Percentiles rank a stretch among this genome's conserved stretches.
phyloP scores from a whole-genome alignment of 2,329 filamentous ascomycete genomes.

The Scedosporium dehoogii region DNA sequence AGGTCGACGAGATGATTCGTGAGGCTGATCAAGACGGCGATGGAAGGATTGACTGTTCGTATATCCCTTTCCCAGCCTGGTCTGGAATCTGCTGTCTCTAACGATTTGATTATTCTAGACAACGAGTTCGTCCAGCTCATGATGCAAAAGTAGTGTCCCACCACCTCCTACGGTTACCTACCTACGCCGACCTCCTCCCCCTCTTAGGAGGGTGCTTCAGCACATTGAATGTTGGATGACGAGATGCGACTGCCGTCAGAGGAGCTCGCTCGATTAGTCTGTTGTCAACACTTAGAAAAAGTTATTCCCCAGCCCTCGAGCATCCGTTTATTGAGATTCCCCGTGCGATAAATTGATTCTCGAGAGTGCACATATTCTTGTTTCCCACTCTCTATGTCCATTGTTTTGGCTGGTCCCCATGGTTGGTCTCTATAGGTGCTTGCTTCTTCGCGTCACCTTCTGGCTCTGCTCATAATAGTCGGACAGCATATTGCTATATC shows the following conservation, averaged over 20 bases:
- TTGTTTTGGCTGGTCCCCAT: neutral
- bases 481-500: neutral
- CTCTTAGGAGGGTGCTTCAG: neutral
- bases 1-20: conserved; percentile 89
- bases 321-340: neutral
- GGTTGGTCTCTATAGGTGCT: neutral
- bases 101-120: conserved; percentile 40
- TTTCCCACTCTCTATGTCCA: neutral
- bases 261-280: neutral
- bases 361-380: neutral
- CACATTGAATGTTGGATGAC: conserved; percentile 1
- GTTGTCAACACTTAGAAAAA: neutral
- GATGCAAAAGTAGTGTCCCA: conserved; percentile 78
- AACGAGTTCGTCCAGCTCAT: conserved; percentile 92
- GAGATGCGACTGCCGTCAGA: too few relatives aligned
- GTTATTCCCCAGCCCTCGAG: neutral
- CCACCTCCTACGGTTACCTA: neutral
- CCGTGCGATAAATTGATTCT: neutral
- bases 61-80: neutral
- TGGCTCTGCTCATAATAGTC: neutral
- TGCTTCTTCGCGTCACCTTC: neutral
- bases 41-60: conserved; percentile 77
- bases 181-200: neutral
- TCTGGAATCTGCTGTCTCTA: neutral
- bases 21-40: conserved; percentile 86